These are phyloP conservation scores for Pinus taeda DNA, from an alignment of 75 land plant genomes.

Conservation along the genomic window DNA sequence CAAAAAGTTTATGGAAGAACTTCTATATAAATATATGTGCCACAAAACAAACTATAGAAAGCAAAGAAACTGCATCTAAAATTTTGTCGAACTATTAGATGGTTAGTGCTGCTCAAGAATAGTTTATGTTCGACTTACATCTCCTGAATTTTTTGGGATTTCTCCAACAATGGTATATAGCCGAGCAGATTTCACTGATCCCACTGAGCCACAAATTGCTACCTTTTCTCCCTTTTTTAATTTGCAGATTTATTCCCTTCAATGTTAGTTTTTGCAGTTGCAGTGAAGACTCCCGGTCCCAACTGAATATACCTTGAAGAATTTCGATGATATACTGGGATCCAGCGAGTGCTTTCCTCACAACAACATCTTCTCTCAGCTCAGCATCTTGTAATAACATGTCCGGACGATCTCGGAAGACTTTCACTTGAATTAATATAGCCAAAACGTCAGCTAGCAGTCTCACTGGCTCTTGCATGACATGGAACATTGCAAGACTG, in stretches of 20 bases:
- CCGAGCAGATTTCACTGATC: constrained; percentile 18
- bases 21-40: background rate
- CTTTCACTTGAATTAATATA: constrained; percentile 56
- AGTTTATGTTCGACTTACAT: constrained; percentile 27
- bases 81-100: background rate
- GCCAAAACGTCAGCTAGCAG: constrained; percentile 67
- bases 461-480: constrained; percentile 76
- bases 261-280: constrained; percentile 28
- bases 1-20: background rate
- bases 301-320: constrained; percentile 56
- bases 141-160: constrained; percentile 65
- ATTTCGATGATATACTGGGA: constrained; percentile 49
- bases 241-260: constrained; percentile 40
- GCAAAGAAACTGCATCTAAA: constrained; percentile 5
- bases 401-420: constrained; percentile 68
- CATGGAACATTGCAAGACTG: constrained; percentile 80
- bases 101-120: background rate
- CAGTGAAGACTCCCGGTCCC: constrained; percentile 39
- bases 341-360: constrained; percentile 33
- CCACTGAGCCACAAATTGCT: background rate
- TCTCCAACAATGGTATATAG: constrained; percentile 79
- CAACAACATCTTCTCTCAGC: constrained; percentile 46
- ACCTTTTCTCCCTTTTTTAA: constrained; percentile 63
- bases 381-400: constrained; percentile 70
- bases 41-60: background rate